Evolutionary conservation across 2,329 filamentous ascomycete genomes (phyloP).

Genomic region (Botryosphaeria agaves): DNA sequence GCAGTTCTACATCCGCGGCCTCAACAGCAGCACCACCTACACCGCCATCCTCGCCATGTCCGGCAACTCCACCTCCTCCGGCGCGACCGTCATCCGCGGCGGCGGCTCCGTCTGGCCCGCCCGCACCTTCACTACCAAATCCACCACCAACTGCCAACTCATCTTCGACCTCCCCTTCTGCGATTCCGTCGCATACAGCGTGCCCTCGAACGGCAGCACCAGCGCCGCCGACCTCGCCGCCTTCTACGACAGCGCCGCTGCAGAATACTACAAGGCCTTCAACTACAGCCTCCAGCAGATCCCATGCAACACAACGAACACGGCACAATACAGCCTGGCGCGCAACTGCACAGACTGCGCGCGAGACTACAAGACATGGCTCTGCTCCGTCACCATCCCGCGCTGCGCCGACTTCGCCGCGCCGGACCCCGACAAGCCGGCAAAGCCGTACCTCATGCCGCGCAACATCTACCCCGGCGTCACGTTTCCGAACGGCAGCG

Average conservation of each 20-base stretch:
- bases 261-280: conserved; percentile 57
- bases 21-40: conserved; percentile 59
- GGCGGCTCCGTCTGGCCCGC: conserved; percentile 59
- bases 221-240: conserved; percentile 43
- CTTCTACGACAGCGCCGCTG: conserved; percentile 66
- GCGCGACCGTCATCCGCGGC: conserved; percentile 41
- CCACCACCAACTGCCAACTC: conserved; percentile 65
- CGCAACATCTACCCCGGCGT: too few relatives aligned
- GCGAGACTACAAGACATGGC: conserved; percentile 77
- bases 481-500: too few relatives aligned
- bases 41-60: conserved; percentile 51
- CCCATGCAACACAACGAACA: conserved; percentile 59
- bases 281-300: conserved; percentile 67
- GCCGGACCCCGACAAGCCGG: conserved; percentile 21
- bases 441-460: conserved; percentile 35
- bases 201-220: conserved; percentile 57
- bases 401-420: conserved; percentile 73
- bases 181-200: conserved; percentile 74
- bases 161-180: conserved; percentile 83
- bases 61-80: conserved; percentile 35
- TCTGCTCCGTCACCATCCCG: conserved; percentile 84
- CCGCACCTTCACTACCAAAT: conserved; percentile 62
- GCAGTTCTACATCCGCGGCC: conserved; percentile 67
- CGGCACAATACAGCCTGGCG: conserved; percentile 66
- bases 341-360: conserved; percentile 61